phyloP scores from a whole-genome alignment of 1,284 basidiomycete genomes.

The Tremellales sp. region DNA sequence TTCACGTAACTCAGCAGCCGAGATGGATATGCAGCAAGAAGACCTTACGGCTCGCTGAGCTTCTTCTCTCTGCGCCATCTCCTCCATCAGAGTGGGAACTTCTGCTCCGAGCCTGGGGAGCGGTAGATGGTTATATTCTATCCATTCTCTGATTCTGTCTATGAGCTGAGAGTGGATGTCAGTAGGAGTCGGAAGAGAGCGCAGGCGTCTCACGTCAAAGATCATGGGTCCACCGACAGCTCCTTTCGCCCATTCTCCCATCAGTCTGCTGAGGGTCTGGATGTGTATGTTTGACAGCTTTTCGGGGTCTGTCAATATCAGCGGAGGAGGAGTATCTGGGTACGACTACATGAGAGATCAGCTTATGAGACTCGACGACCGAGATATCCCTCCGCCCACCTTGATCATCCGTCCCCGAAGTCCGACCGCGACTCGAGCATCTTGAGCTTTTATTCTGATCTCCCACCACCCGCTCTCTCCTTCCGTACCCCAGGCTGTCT shows the following conservation, averaged over 20 bases:
- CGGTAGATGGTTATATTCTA: constrained; percentile 41
- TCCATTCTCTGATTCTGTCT: constrained; percentile 37
- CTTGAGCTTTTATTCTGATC: constrained; percentile 34
- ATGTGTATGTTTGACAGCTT: constrained; percentile 38
- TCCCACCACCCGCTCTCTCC: constrained; percentile 44
- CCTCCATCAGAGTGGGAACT: constrained; percentile 45
- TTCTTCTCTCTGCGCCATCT: constrained; percentile 46
- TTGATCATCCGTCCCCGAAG: constrained; percentile 41
- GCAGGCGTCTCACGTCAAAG: constrained; percentile 35
- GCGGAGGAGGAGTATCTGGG: constrained; percentile 33
- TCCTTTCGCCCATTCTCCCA: constrained; percentile 39
- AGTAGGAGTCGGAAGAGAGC: neutral
- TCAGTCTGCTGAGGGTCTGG: constrained; percentile 31
- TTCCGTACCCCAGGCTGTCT: constrained; percentile 46
- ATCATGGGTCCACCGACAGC: constrained; percentile 41
- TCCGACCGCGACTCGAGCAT: constrained; percentile 36
- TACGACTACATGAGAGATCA: constrained; percentile 27
- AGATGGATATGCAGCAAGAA: neutral
- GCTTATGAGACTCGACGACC: neutral
- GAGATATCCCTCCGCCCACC: constrained; percentile 15
- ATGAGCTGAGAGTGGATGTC: constrained; percentile 28
- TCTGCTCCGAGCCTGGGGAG: constrained; percentile 34
- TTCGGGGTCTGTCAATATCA: constrained; percentile 37
- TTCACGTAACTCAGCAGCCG: neutral
- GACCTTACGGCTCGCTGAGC: constrained; percentile 42